Percentiles rank a stretch among this genome's conserved stretches.
phyloP scores from a whole-genome alignment of 2,329 filamentous ascomycete genomes.

The Plenodomus tracheiphilus region DNA sequence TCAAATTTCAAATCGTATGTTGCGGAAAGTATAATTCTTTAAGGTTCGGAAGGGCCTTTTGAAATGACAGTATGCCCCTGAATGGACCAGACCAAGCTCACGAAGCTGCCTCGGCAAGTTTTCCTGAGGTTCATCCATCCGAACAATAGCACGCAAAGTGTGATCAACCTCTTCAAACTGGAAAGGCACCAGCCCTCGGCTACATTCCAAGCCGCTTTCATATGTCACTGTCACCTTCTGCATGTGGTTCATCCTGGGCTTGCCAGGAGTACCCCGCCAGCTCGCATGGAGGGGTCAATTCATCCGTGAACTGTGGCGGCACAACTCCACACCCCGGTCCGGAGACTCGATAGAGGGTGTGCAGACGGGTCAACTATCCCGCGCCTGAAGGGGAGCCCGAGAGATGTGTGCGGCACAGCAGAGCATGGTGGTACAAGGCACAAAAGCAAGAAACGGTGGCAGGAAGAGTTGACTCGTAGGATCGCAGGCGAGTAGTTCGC shows the following conservation, averaged over 20 bases:
- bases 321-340: slow-evolving; percentile 28
- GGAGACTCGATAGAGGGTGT: slow-evolving; percentile 17
- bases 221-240: slow-evolving; percentile 35
- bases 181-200: neutral
- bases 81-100: neutral
- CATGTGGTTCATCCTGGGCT: slow-evolving; percentile 16
- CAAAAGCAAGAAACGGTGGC: slow-evolving; percentile 14
- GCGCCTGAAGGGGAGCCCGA: slow-evolving; percentile 18
- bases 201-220: slow-evolving; percentile 5
- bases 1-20: too few species aligned
- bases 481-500: slow-evolving; percentile 3
- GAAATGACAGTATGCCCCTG: neutral
- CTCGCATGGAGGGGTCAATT: slow-evolving; percentile 33
- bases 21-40: neutral
- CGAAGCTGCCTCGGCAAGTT: too few species aligned
- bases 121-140: neutral
- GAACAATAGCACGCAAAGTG: neutral
- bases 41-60: neutral
- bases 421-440: slow-evolving; percentile 1
- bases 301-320: slow-evolving; percentile 16
- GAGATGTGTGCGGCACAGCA: slow-evolving; percentile 10
- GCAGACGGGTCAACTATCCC: slow-evolving; percentile 27
- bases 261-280: slow-evolving; percentile 17
- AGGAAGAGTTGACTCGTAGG: slow-evolving; percentile 2
- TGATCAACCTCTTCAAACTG: neutral